These are phyloP conservation scores for Phoma herbarum DNA, from an alignment of 2,329 filamentous ascomycete species.

Conservation along the genomic window DNA sequence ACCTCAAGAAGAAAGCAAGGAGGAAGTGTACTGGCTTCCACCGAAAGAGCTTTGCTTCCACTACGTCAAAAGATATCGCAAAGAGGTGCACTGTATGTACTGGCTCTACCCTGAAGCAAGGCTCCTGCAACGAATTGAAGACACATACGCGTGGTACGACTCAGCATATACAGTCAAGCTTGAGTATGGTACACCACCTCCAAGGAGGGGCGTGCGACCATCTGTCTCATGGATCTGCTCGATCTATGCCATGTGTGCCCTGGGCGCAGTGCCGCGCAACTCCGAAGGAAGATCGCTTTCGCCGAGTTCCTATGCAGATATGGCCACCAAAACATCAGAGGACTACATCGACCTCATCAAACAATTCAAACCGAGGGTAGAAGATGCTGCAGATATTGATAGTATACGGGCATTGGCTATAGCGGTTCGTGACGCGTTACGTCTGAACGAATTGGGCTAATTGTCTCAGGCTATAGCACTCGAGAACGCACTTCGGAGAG, in stretches of 20 bases:
- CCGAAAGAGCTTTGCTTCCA: slow-evolving; percentile 39
- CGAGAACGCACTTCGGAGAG: slow-evolving; percentile 47
- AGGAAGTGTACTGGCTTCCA: slow-evolving; percentile 44
- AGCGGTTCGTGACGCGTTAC: slow-evolving; percentile 31
- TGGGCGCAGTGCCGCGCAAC: slow-evolving; percentile 41
- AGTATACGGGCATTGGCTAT: slow-evolving; percentile 49
- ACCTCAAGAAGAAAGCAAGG: slow-evolving; percentile 30
- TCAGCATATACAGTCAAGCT: slow-evolving; percentile 13
- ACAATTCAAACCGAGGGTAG: slow-evolving; percentile 42
- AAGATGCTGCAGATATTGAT: slow-evolving; percentile 50
- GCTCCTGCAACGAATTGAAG: slow-evolving; percentile 44
- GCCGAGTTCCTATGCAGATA: slow-evolving; percentile 28
- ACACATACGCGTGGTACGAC: slow-evolving; percentile 40
- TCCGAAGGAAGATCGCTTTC: slow-evolving; percentile 35
- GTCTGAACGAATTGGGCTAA: slow-evolving; percentile 11
- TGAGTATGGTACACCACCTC: slow-evolving; percentile 15
- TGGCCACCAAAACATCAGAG: slow-evolving; percentile 38
- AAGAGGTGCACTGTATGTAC: slow-evolving; percentile 49
- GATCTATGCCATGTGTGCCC: slow-evolving; percentile 48
- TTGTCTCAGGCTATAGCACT: slow-evolving; percentile 42
- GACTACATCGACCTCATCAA: slow-evolving; percentile 49
- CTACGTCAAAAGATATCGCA: slow-evolving; percentile 47
- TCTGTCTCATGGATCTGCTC: slow-evolving; percentile 51
- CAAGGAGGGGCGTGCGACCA: slow-evolving; percentile 8
- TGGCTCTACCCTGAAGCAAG: slow-evolving; percentile 50